Base-by-base conservation (phyloP, 2,329 filamentous ascomycete genomes). In the Beauveria caledonica region DNA sequence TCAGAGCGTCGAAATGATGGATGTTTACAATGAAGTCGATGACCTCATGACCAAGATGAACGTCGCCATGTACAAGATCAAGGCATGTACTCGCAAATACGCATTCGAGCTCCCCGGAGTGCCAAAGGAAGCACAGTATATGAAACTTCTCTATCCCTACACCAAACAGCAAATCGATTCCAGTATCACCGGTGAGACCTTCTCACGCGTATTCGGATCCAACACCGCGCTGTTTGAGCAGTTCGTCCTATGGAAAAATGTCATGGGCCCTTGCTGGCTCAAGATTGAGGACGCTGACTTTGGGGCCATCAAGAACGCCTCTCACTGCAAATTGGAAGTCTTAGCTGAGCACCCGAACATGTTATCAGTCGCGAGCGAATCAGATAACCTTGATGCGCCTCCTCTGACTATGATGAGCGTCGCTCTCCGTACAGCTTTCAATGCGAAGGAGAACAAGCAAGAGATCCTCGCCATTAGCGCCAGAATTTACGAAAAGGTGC, bases 181-280 rank as follows among this genome's bases (percentile, higher is more conserved):
- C 58, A 87, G 88, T 63, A 76, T 83, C 6, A 84, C 80, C 45
- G 94, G 94, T 29, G 86, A 96, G 71, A 97, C 94, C 0, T 99
- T 93, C 70, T 97, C 93, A 1, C 90, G 90, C 65, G 87, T 96
- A 25, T 99, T 99, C 66, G 94, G 95, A 29, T 88, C 89, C 60
- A 96, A 94, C 72, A 99, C 94, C 0, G 86, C 90, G 1, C 80
- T 99, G 0, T 99, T 99, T 67, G 94, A 99, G 74, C 94, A 99
- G 68, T 99, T 99, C 70, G 94, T 99, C 21, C 81, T 99, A 5
- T 97, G 92, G 89, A 97, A 97, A 77, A 96, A 96, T 70, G 90
- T 99, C 67, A 99, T 97, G 93, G 94, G 94, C 1, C 94, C 94
- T 33, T 97, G 94, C 72, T 99, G 94, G 94, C 82, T 99, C 50